phyloP scores from a whole-genome alignment of 768 basidiomycete genomes.

The Russula abietina region DNA sequence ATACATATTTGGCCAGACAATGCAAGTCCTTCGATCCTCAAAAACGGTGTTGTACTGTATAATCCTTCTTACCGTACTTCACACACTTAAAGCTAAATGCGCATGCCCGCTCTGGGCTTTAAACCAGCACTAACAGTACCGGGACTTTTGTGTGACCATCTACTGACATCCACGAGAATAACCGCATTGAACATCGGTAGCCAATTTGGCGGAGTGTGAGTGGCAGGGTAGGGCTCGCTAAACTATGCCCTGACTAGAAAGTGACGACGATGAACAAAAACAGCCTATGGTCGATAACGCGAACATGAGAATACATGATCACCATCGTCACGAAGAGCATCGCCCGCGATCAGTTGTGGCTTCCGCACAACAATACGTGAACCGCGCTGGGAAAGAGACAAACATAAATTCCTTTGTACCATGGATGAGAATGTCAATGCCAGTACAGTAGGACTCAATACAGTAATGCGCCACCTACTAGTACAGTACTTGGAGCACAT shows the following conservation, averaged over 20 bases:
- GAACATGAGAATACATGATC: too few species aligned
- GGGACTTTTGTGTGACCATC: too few species aligned
- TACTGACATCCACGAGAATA: constrained; percentile 9
- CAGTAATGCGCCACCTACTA: too few species aligned
- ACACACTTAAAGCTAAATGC: too few species aligned
- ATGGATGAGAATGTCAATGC: background rate
- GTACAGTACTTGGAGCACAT: too few species aligned
- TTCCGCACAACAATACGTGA: constrained; percentile 6
- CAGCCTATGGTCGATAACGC: constrained; percentile 1
- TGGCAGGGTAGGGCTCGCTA: background rate
- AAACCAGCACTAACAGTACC: too few species aligned
- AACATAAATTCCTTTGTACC: constrained; percentile 6
- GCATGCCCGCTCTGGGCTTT: too few species aligned
- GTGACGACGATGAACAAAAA: background rate
- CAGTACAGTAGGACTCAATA: too few species aligned
- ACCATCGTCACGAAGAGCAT: background rate
- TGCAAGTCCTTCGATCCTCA: too few species aligned
- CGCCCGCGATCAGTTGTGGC: background rate
- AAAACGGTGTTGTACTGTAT: too few species aligned
- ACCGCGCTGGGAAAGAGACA: constrained; percentile 8
- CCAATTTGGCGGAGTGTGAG: background rate
- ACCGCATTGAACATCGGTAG: constrained; percentile 5
- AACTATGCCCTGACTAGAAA: background rate
- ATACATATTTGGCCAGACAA: too few species aligned
- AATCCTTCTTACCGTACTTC: too few species aligned